Base-by-base conservation (phyloP, 768 basidiomycete genomes). In the Mycena kentingensis region DNA sequence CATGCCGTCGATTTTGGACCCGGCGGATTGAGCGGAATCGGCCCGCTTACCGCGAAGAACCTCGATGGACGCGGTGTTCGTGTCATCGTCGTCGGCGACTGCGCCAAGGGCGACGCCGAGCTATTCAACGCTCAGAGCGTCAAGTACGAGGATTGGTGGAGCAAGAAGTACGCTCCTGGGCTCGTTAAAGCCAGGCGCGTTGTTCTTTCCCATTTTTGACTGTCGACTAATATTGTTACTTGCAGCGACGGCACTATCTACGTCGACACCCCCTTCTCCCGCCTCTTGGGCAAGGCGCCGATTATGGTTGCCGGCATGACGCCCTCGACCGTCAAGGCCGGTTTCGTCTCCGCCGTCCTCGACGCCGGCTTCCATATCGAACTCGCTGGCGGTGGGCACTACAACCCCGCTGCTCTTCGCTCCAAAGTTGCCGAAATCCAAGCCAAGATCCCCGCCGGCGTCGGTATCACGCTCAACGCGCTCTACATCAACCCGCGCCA, bases 281-380 rank as follows among this genome's bases (percentile, higher is more conserved):
- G 97, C 54, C 81, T 99, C 37, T 72, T 99, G 36, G 93, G 93
- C 62, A 99, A 98, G 74, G 86, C 97, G 3, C 97, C 97, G 28
- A 88, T 99, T 71, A 98, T 98, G 97, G 94, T 99, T 32, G 96
- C 95, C 43, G 97, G 97, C 53, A 98, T 99, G 97, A 99, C 97
- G 0, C 97, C 97, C 0, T 88, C 88, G 1, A 99, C 97, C 27
- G 97, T 99, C 59, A 88, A 95, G 67, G 88, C 88, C 27, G 94
- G 94, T 16, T 96, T 98, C 69, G 95, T 98, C 63, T 86, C 87
- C 53, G 95, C 97, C 7, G 81, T 96, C 39, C 84, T 97, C 60
- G 82, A 87, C 57, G 95, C 97, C 24, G 96, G 96, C 1, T 98
- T 88, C 69, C 97, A 99, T 68, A 80, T 98, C 63, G 97, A 99